A percentile compares a stretch with the other conserved stretches of the same genome.
Evolutionary conservation across 2,329 filamentous ascomycete species (phyloP).

Genomic region (Colletotrichum sp.): DNA sequence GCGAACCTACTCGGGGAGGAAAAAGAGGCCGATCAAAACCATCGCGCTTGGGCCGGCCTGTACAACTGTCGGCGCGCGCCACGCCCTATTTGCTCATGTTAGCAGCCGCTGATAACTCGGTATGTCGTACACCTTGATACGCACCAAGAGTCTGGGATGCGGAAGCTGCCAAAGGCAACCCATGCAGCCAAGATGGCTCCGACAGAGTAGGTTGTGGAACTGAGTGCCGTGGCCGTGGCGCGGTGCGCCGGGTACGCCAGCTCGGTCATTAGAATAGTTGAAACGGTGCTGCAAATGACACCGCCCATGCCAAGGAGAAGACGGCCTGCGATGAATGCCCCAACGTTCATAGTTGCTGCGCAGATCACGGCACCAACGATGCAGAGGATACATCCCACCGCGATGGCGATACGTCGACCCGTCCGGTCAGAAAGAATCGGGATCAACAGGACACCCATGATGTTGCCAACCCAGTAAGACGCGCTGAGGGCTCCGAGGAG

Average conservation of each 20-base stretch:
- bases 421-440: constrained; percentile 34
- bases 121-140: not conserved
- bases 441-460: constrained; percentile 47
- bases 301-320: constrained; percentile 47
- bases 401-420: constrained; percentile 35
- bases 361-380: constrained; percentile 43
- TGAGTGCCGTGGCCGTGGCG: constrained; percentile 35
- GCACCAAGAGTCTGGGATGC: constrained; percentile 13
- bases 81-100: not conserved
- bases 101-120: not conserved
- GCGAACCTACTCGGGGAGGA: constrained; percentile 12
- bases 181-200: constrained; percentile 43
- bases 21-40: constrained; percentile 12
- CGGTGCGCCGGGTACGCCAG: constrained; percentile 19
- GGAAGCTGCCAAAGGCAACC: constrained; percentile 39
- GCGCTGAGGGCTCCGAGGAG: constrained; percentile 38
- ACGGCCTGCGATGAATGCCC: constrained; percentile 46
- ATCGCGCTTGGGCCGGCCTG: constrained; percentile 12
- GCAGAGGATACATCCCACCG: constrained; percentile 33
- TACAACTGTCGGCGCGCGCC: constrained; percentile 8
- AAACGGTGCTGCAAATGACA: constrained; percentile 51
- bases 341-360: constrained; percentile 45
- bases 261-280: constrained; percentile 48
- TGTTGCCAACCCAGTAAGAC: constrained; percentile 41
- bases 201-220: constrained; percentile 38